Evolutionary conservation across 805 yeast species (phyloP).

Genomic region (Hanseniaspora valbyensis): DNA sequence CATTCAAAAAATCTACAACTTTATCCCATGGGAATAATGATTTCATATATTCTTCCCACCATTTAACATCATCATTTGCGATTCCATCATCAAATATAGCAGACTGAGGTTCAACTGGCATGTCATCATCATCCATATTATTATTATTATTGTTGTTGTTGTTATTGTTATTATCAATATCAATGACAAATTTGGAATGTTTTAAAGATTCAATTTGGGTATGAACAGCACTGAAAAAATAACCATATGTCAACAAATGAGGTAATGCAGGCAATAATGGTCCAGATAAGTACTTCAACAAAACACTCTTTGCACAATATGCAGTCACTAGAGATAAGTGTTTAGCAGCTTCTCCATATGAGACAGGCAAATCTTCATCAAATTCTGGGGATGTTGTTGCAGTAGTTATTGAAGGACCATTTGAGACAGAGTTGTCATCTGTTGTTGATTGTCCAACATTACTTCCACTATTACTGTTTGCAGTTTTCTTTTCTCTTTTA

Average conservation of each 20-base stretch:
- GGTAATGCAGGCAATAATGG: slow-evolving; percentile 58
- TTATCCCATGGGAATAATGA: slow-evolving; percentile 61
- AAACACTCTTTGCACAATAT: slow-evolving; percentile 57
- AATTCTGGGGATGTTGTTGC: slow-evolving; percentile 8
- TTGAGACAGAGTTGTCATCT: slow-evolving; percentile 4
- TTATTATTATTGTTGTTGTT: slow-evolving; percentile 15
- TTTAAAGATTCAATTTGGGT: slow-evolving; percentile 35
- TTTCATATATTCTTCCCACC: slow-evolving; percentile 32
- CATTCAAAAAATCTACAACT: slow-evolving; percentile 52
- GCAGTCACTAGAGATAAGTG: slow-evolving; percentile 41
- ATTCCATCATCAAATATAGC: background rate
- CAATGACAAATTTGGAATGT: background rate
- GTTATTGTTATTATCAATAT: background rate
- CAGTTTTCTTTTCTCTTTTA: slow-evolving; percentile 50
- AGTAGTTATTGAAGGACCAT: background rate
- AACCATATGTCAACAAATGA: slow-evolving; percentile 67
- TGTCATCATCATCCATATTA: slow-evolving; percentile 15
- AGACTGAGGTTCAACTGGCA: background rate
- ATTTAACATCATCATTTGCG: slow-evolving; percentile 16
- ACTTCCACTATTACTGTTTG: slow-evolving; percentile 15
- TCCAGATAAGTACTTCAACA: slow-evolving; percentile 55
- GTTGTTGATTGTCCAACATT: slow-evolving; percentile 20
- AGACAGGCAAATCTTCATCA: slow-evolving; percentile 16
- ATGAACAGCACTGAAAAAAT: slow-evolving; percentile 56
- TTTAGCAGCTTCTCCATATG: slow-evolving; percentile 18